Evolutionary conservation across 1,284 basidiomycete genomes (phyloP).

Genomic region (Clitocybe nebularis): DNA sequence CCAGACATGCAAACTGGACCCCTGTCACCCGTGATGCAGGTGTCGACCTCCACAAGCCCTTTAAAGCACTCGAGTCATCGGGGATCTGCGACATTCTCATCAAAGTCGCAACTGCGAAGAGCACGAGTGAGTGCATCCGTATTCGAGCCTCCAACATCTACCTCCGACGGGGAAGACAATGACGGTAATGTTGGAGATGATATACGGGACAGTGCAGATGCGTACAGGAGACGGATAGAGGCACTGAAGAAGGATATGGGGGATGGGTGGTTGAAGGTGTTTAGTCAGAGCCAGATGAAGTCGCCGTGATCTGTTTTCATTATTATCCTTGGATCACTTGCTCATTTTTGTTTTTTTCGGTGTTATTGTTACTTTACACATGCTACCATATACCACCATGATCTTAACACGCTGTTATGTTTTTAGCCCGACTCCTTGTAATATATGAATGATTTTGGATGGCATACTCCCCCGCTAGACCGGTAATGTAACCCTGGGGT

Average conservation of each 20-base stretch:
- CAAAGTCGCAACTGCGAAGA: slow-evolving; percentile 43
- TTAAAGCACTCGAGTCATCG: slow-evolving; percentile 12
- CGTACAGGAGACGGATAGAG: slow-evolving; percentile 75
- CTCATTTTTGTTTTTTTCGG: neutral
- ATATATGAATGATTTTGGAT: no score
- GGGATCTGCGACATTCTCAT: slow-evolving; percentile 27
- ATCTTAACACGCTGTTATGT: neutral
- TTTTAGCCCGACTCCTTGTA: no score
- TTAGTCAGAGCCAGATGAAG: slow-evolving; percentile 55
- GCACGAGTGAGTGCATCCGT: slow-evolving; percentile 54
- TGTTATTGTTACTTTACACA: neutral
- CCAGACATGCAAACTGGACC: neutral
- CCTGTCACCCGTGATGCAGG: neutral
- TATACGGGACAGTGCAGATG: slow-evolving; percentile 51
- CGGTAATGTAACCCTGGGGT: no score
- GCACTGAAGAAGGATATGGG: slow-evolving; percentile 81
- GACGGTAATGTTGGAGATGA: slow-evolving; percentile 26
- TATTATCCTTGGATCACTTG: slow-evolving; percentile 7
- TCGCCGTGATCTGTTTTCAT: slow-evolving; percentile 6
- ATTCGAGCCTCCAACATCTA: slow-evolving; percentile 47
- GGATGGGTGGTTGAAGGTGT: slow-evolving; percentile 82
- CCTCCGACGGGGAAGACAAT: slow-evolving; percentile 26
- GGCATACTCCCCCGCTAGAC: no score
- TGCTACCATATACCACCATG: slow-evolving; percentile 1
- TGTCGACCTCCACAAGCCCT: slow-evolving; percentile 3